Evolutionary conservation across 2,329 filamentous ascomycete species (phyloP), one percentile per base, ranked within the genome.

Genomic region (Venturia asperata): DNA sequence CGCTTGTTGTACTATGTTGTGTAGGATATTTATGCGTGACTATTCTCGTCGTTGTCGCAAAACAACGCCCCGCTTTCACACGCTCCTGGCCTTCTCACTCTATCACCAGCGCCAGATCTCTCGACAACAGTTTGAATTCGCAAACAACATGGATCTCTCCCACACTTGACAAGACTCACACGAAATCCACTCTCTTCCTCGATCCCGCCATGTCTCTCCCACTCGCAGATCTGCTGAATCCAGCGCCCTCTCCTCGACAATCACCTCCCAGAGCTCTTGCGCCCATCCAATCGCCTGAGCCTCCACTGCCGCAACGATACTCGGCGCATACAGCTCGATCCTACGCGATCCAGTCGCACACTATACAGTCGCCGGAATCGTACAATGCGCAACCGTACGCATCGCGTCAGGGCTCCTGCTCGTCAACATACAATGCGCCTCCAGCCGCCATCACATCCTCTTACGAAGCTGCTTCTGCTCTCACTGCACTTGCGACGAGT

Each of bases 221-320:
- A 64, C 68, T 72, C 27, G 75, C 75, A 30, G 71, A 71, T 30
- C 71, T 77, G 65, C 72, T 77, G 66, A 77, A 77, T 68, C 75
- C 75, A 21, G 71, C 71, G 61, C 69, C 72, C 47, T 61, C 66
- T 43, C 34, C 61, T 62, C 49, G 52, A 47, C 43, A 61, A 42
- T 64, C 63, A 34, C 52, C 37, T 49, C n/a, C 21, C 13, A 61
- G 43, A 62, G n/a, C 64, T 21, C 39, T 37, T 30, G 52, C 52
- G 27, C 52, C 60, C 52, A 58, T 56, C 43, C 45, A 34, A 13
- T 47, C 62, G 15, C 43, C 47, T n/a, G 37, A 47, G 9, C 65
- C 61, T 21, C 24, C n/a, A 56, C 65, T 64, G 21, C 62, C 60
- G 27, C 64, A 55, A 27, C 43, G 49, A 30, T 45, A 62, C 64